Evolutionary conservation across 2,329 filamentous ascomycete species (phyloP).

Genomic region (Blumeria graminis): DNA sequence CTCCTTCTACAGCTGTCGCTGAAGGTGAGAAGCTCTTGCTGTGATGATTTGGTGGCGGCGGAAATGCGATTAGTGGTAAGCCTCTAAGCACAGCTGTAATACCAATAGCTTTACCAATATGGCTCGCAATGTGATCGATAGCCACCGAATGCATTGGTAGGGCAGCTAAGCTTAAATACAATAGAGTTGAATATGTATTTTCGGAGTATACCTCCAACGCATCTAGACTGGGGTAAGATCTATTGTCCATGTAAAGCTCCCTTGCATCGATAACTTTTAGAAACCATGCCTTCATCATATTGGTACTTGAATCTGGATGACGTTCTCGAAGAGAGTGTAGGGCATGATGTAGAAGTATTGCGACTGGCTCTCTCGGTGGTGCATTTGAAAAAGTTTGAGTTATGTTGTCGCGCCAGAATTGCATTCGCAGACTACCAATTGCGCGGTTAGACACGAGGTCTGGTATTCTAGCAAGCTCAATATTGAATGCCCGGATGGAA

Average conservation of each 20-base stretch:
- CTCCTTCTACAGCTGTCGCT: conserved; percentile 17
- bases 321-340: conserved; percentile 33
- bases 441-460: conserved; percentile 74
- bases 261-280: conserved; percentile 56
- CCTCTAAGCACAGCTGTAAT: conserved; percentile 73
- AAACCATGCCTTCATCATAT: conserved; percentile 43
- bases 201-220: conserved; percentile 75
- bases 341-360: conserved; percentile 54
- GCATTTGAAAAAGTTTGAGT: conserved; percentile 50
- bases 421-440: conserved; percentile 69
- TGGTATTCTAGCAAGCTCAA: conserved; percentile 74
- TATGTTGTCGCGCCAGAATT: conserved; percentile 83
- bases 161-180: conserved; percentile 67
- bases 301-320: conserved; percentile 17
- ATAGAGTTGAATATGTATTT: conserved; percentile 77
- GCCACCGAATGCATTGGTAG: conserved; percentile 61
- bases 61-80: conserved; percentile 67
- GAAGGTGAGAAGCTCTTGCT: conserved; percentile 21
- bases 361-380: conserved; percentile 78
- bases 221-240: conserved; percentile 50
- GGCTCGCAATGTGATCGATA: conserved; percentile 77
- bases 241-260: conserved; percentile 62
- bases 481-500: conserved; percentile 74
- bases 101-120: conserved; percentile 82
- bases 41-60: conserved; percentile 32